phyloP scores from a whole-genome alignment of 345 rosid genomes.

The Raphanus sativus region DNA sequence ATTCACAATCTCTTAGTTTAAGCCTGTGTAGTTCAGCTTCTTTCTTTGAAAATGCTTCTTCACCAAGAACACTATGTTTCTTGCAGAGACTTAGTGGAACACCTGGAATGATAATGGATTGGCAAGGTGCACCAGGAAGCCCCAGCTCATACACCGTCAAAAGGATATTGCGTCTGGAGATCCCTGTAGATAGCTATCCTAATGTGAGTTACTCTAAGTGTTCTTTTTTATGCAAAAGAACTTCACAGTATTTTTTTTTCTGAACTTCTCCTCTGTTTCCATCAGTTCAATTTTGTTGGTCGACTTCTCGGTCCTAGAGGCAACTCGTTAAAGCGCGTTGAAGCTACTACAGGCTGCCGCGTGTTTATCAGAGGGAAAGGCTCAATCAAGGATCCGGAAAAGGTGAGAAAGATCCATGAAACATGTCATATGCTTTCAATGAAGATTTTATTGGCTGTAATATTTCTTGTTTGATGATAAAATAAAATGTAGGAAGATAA shows the following conservation, averaged over 20 bases:
- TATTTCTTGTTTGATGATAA: neutral
- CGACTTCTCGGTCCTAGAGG: slow-evolving; percentile 98
- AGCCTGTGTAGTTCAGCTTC: no score
- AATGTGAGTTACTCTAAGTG: slow-evolving; percentile 24
- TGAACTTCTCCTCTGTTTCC: slow-evolving; percentile 1
- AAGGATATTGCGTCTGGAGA: slow-evolving; percentile 96
- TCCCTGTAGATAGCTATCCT: slow-evolving; percentile 79
- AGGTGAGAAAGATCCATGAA: slow-evolving; percentile 49
- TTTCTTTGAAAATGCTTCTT: no score
- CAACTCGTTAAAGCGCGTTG: slow-evolving; percentile 96
- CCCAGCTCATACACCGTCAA: slow-evolving; percentile 95
- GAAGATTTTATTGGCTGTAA: neutral
- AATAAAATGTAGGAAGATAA: slow-evolving; percentile 67
- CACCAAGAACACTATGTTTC: neutral
- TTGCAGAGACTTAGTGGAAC: slow-evolving; percentile 80
- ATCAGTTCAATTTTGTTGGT: slow-evolving; percentile 97
- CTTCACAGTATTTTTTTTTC: neutral
- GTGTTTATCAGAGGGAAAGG: slow-evolving; percentile 98
- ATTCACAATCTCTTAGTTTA: neutral
- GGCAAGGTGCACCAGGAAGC: slow-evolving; percentile 99
- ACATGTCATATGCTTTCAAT: neutral
- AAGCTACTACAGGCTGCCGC: slow-evolving; percentile 98
- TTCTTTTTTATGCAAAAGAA: neutral
- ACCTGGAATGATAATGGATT: slow-evolving; percentile 98
- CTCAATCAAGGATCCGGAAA: slow-evolving; percentile 97